A percentile compares a stretch with the other conserved stretches of the same genome.
phyloP scores from a whole-genome alignment of 805 yeast species.

The Teunomyces aglyptinius region DNA sequence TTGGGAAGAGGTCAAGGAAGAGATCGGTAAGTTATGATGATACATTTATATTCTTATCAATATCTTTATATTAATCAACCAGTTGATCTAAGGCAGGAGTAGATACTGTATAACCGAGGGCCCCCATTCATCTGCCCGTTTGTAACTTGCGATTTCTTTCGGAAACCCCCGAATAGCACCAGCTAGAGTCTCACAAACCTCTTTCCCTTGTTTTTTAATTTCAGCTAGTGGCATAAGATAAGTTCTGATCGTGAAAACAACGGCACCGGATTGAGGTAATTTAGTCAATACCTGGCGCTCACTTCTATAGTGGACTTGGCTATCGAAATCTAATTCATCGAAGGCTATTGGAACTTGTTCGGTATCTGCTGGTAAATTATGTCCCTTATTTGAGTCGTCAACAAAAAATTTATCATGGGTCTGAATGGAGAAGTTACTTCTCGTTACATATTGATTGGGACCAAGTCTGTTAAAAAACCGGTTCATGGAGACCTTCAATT shows the following conservation, averaged over 20 bases:
- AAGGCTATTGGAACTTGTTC: slow-evolving; percentile 23
- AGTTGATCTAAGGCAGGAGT: not conserved
- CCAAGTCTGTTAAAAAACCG: slow-evolving; percentile 34
- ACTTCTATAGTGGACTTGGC: slow-evolving; percentile 41
- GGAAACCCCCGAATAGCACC: slow-evolving; percentile 68
- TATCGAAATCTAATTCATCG: slow-evolving; percentile 36
- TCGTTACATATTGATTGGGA: slow-evolving; percentile 38
- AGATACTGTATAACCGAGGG: slow-evolving; percentile 45
- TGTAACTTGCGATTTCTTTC: slow-evolving; percentile 57
- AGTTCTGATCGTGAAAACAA: slow-evolving; percentile 41
- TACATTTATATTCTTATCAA: not conserved
- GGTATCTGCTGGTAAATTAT: slow-evolving; percentile 27
- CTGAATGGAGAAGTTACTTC: slow-evolving; percentile 43
- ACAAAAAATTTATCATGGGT: slow-evolving; percentile 34
- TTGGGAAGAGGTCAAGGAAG: slow-evolving; percentile 62
- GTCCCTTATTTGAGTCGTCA: slow-evolving; percentile 41
- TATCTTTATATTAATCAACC: not conserved
- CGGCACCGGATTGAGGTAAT: slow-evolving; percentile 37
- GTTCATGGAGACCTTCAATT: slow-evolving; percentile 41
- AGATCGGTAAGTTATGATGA: slow-evolving; percentile 24
- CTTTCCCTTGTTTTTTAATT: slow-evolving; percentile 30
- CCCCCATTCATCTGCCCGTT: slow-evolving; percentile 67
- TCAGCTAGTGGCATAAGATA: slow-evolving; percentile 37
- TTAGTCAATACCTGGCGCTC: slow-evolving; percentile 42
- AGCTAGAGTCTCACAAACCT: slow-evolving; percentile 48